Base-by-base conservation (phyloP, 139 green algal species). In the Bryopsis sp. region DNA sequence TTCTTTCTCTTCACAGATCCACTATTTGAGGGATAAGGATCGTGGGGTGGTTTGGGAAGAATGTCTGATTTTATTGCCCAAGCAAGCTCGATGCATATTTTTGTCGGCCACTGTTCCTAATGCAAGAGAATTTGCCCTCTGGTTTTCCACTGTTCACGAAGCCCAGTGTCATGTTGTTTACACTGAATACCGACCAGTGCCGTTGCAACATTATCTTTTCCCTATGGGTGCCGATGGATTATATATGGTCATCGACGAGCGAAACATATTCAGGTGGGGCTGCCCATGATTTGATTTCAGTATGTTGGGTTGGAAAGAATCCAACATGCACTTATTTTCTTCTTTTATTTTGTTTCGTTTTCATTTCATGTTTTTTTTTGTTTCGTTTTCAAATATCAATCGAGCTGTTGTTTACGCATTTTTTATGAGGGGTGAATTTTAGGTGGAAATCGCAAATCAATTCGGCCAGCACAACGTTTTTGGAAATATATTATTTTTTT, bases 31-130 rank as follows among this genome's bases (percentile, higher is more conserved):
- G 69, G 94, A 99, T 81, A 73, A 82, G 1, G 95, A 99, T 82
- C 81, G 95, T 8, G 95, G 95, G 1, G 95, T 99, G 64, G 94
- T 99, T 57, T 99, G 95, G 95, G 95, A 99, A 82, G 95, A 99
- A 79, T 89, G 85, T 50, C 97, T 99, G 76, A 97, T 97, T 61
- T 91, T 97, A 58, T 71, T 96, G 72, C 84, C 91, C 39, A 72
- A 84, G 31, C 78, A 76, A n/a, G 77, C 76, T 22, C 83, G 81
- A 39, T 31, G 8, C 31, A 43, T 96, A 5, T 98, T 99, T 72
- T 84, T 98, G 57, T 96, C 89, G 0, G 95, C 95, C 37, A 98
- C 95, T 2, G 86, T 99, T 47, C 86, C 92, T 50, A 99, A 99
- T 76, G 84, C 88, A 2, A 71, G 61, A 7, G 86, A 99, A 83